A percentile compares a stretch with the other conserved stretches of the same genome.
Conservation (phyloP, 768 basidiomycete species). For the Termitomyces sp. region DNA sequence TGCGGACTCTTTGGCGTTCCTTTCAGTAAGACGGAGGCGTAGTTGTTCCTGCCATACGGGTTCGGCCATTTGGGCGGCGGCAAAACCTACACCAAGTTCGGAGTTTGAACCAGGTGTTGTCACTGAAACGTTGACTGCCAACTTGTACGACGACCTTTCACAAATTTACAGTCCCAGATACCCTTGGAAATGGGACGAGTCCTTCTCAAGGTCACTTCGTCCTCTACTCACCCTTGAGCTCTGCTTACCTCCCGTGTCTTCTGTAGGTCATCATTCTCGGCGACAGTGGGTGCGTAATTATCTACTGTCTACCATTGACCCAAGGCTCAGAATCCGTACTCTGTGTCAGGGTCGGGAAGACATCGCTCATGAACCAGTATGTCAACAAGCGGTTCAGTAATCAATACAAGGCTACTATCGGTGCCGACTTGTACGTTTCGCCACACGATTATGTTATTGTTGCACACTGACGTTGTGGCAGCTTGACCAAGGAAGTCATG, state of each 20-base stretch:
- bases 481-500: conserved; percentile 97
- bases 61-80: conserved; percentile 56
- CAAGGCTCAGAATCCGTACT: background rate
- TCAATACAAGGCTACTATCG: conserved; percentile 99
- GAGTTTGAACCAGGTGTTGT: conserved; percentile 37
- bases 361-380: conserved; percentile 99
- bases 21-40: conserved; percentile 71
- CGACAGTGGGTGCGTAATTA: conserved; percentile 79
- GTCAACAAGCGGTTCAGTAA: conserved; percentile 99
- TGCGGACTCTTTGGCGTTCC: conserved; percentile 77
- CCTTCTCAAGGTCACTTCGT: conserved; percentile 64
- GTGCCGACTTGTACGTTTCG: conserved; percentile 83
- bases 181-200: conserved; percentile 68
- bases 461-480: conserved; percentile 27
- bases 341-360: conserved; percentile 85
- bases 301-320: conserved; percentile 12
- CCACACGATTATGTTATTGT: conserved; percentile 4
- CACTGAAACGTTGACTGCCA: conserved; percentile 16
- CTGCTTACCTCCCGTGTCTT: background rate
- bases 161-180: conserved; percentile 18
- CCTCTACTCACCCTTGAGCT: background rate
- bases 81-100: conserved; percentile 20
- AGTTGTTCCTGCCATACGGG: conserved; percentile 82
- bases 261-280: conserved; percentile 95
- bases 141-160: conserved; percentile 16